A percentile compares a stretch with the other conserved stretches of the same genome.
phyloP scores from a whole-genome alignment of 2,329 filamentous ascomycete genomes.

The Aspergillus oerlinghausenensis region DNA sequence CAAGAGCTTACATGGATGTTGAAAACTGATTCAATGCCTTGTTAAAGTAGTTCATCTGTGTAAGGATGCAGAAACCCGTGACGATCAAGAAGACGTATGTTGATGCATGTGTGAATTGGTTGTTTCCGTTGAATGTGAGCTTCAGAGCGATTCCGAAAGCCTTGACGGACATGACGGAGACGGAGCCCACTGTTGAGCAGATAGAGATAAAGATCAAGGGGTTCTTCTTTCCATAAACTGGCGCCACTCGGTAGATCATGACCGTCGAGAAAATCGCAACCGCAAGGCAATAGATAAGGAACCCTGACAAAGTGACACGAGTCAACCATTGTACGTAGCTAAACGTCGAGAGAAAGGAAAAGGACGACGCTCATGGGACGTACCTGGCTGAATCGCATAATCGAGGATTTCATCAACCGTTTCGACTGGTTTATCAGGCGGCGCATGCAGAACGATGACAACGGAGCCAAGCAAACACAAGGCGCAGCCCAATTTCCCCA shows the following conservation, averaged over 20 bases:
- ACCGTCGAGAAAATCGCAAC: slow-evolving; percentile 80
- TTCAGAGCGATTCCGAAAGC: slow-evolving; percentile 97
- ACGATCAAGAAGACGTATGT: slow-evolving; percentile 98
- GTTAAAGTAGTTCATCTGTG: slow-evolving; percentile 99
- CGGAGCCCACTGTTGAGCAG: slow-evolving; percentile 92
- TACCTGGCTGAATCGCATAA: slow-evolving; percentile 89
- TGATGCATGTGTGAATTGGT: slow-evolving; percentile 90
- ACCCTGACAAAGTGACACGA: slow-evolving; percentile 55
- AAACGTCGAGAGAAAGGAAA: not conserved
- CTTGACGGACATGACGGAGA: slow-evolving; percentile 99
- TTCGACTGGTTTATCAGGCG: slow-evolving; percentile 84
- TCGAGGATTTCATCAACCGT: slow-evolving; percentile 88
- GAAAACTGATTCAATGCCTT: slow-evolving; percentile 96
- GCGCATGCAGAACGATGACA: slow-evolving; percentile 95
- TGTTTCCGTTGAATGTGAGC: slow-evolving; percentile 85
- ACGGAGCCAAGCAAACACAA: slow-evolving; percentile 94
- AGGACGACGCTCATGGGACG: slow-evolving; percentile 17
- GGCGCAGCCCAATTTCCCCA: slow-evolving; percentile 92
- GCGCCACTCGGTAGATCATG: slow-evolving; percentile 96
- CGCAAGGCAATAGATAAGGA: slow-evolving; percentile 76
- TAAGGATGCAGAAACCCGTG: slow-evolving; percentile 87
- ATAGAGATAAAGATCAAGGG: slow-evolving; percentile 96
- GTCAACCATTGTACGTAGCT: slow-evolving; percentile 1
- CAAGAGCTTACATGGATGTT: slow-evolving; percentile 77
- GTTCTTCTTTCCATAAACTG: slow-evolving; percentile 87